Base-by-base conservation (phyloP, 352 stramenopile genomes). In the Pythium monospermum region DNA sequence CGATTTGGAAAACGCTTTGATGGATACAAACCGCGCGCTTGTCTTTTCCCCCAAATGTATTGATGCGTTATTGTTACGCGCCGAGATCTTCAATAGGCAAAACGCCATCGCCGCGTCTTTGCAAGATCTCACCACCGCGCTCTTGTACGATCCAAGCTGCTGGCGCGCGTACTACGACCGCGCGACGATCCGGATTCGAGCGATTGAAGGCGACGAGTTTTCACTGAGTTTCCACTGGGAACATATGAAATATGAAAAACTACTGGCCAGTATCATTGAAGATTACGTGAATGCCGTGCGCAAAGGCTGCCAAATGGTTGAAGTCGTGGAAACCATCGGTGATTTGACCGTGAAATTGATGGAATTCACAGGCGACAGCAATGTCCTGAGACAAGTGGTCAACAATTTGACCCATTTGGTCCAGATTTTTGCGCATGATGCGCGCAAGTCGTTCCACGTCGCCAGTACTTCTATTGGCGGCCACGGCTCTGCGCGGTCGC, bases 101-200 rank as follows among this genome's bases (percentile, higher is more conserved):
- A 60, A 65, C 28, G 59, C 63, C 3, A 71, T 83, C 5, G 68
- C 53, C 2, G 62, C 71, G 6, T 76, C 80, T 16, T 48, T 91
- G 1, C 73, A 89, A 18, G 80, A 91, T 31, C 53, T 89, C 16
- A 82, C 80, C 13, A 73, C 73, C 1, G 77, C 76, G 8, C 40
- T 89, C 10, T 50, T 66, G 0, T 61, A 78, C 12, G 80, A 91
- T 33, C 67, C 73, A n/a, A 63, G 63, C 28, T 87, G 79, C 58
- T 91, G 80, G 80, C 74, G 76, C 15, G 80, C 80, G n/a, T 85
- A 85, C 47, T 91, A 89, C 50, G 80, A 91, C 49, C 75, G 80
- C 19, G 80, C 74, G 5, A 82, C 73, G 30, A 66, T 91, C 23
- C 77, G 80, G 12, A 70, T 89, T 18, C 65, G 72, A 6, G 69